Percentiles rank a stretch among this genome's conserved stretches.
Evolutionary conservation across 345 rosid genomes (phyloP).

Genomic region (Citropsis articulata): DNA sequence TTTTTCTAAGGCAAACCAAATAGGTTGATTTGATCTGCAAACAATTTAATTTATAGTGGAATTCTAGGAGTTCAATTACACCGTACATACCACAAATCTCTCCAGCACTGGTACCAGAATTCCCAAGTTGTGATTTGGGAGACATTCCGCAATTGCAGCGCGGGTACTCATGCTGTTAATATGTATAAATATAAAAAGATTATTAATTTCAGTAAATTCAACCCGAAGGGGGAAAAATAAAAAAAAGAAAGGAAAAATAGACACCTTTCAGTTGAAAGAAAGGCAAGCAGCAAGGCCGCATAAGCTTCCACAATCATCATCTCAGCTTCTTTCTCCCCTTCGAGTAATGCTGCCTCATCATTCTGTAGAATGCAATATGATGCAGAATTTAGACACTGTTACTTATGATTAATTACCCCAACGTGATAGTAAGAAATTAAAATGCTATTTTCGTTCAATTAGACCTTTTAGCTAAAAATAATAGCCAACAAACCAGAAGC

Average conservation of each 20-base stretch:
- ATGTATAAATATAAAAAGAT: conserved; percentile 9
- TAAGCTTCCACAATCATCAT: conserved; percentile 98
- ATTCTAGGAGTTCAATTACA: conserved; percentile 3
- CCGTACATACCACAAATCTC: conserved; percentile 87
- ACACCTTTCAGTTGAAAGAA: conserved; percentile 96
- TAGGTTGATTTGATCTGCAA: background rate
- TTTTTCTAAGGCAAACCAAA: background rate
- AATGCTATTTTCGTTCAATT: background rate
- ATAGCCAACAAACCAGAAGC: background rate
- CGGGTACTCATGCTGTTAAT: conserved; percentile 69
- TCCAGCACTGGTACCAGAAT: conserved; percentile 89
- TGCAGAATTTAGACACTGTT: conserved; percentile 1
- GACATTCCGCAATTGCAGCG: conserved; percentile 66
- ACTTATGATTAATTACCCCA: background rate
- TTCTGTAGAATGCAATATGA: conserved; percentile 38
- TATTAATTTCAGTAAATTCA: background rate
- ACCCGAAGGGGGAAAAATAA: background rate
- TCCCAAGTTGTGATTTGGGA: conserved; percentile 64
- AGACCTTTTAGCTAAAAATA: background rate
- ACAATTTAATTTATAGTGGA: background rate
- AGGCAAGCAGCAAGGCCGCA: conserved; percentile 90
- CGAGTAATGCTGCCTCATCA: conserved; percentile 69
- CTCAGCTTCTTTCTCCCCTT: conserved; percentile 98
- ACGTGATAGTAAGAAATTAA: background rate
- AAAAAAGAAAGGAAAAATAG: background rate